Conservation (phyloP, 208 protist genomes). For the Strigomonas culicis region DNA sequence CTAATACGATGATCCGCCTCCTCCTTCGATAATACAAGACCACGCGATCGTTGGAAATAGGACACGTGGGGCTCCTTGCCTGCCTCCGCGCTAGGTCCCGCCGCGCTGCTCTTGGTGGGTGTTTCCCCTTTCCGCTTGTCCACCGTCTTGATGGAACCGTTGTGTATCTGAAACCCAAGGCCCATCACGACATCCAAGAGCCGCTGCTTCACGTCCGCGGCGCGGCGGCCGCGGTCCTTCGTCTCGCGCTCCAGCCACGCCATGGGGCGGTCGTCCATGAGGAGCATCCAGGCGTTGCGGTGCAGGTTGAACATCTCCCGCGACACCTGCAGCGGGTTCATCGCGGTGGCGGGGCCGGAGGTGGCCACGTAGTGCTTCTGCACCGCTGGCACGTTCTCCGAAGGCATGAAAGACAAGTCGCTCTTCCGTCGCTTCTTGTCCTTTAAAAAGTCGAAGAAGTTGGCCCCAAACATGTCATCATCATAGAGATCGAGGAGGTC, state of each 20-base stretch:
- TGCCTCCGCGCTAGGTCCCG: neutral
- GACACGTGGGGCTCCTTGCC: neutral
- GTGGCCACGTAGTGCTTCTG: neutral
- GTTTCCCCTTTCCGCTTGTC: too few relatives aligned
- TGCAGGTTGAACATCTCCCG: constrained; percentile 51
- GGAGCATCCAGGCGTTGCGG: constrained; percentile 71
- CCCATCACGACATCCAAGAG: constrained; percentile 59
- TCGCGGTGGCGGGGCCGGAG: neutral
- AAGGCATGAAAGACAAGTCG: neutral
- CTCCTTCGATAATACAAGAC: constrained; percentile 22
- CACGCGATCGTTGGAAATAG: neutral
- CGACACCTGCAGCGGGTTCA: constrained; percentile 39
- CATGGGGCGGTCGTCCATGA: constrained; percentile 83
- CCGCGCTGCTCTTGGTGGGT: too few relatives aligned
- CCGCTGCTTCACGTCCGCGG: constrained; percentile 59
- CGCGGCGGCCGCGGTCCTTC: constrained; percentile 46
- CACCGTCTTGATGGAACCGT: too few relatives aligned
- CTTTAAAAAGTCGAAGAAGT: constrained; percentile 11
- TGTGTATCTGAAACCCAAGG: constrained; percentile 9
- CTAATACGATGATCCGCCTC: constrained; percentile 50
- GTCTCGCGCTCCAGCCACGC: constrained; percentile 84
- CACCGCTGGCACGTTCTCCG: too few relatives aligned
- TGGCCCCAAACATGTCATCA: constrained; percentile 9
- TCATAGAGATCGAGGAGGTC: constrained; percentile 6
- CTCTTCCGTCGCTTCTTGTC: neutral